Evolutionary conservation across 352 stramenopile species (phyloP).

Genomic region (Phytophthora ohioensis): DNA sequence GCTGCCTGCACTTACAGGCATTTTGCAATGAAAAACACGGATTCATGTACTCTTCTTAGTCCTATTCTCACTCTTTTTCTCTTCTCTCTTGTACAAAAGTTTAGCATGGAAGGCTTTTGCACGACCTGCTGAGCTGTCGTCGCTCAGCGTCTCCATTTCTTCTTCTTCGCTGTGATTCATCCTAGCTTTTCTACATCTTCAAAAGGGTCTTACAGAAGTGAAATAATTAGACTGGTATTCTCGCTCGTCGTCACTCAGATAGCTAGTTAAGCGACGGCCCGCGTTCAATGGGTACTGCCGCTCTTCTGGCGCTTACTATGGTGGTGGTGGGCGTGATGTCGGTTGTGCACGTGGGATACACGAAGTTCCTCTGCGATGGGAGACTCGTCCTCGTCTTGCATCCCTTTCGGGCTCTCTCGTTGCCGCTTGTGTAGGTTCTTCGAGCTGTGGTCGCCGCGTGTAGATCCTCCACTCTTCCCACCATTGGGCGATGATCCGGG

Average conservation of each 20-base stretch:
- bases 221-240: slow-evolving; percentile 51
- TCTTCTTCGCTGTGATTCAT: slow-evolving; percentile 33
- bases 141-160: slow-evolving; percentile 33
- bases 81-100: slow-evolving; percentile 20
- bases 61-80: slow-evolving; percentile 4
- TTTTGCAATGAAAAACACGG: slow-evolving; percentile 9
- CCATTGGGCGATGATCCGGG: slow-evolving; percentile 18
- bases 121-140: slow-evolving; percentile 7
- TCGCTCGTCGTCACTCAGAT: slow-evolving; percentile 17
- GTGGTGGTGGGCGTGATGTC: slow-evolving; percentile 44
- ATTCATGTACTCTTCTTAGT: slow-evolving; percentile 23
- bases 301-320: slow-evolving; percentile 64
- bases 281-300: slow-evolving; percentile 30
- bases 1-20: neutral
- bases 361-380: slow-evolving; percentile 50
- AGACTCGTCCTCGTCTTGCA: slow-evolving; percentile 48
- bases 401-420: slow-evolving; percentile 38
- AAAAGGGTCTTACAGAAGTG: slow-evolving; percentile 44
- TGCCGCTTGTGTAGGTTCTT: slow-evolving; percentile 61
- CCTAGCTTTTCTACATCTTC: slow-evolving; percentile 48
- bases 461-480: slow-evolving; percentile 24
- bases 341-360: slow-evolving; percentile 41
- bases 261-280: slow-evolving; percentile 7
- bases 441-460: slow-evolving; percentile 24
- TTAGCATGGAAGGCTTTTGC: neutral